Evolutionary conservation across 75 land plant species (phyloP).

Genomic region (Chamaecyparis obtusa): DNA sequence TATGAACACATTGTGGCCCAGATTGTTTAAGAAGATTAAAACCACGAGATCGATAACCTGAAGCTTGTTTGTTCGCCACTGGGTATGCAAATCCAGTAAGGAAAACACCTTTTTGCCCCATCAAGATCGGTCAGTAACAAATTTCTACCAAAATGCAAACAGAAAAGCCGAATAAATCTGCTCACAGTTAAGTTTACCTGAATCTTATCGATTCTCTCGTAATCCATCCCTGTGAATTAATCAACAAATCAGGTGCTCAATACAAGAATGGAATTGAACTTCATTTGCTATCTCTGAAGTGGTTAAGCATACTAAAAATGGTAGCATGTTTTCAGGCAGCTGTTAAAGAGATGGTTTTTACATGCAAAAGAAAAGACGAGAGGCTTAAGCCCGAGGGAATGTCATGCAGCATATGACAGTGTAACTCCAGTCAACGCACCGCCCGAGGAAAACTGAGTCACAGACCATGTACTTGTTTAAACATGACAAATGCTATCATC

Average conservation of each 20-base stretch:
- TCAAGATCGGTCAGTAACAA: neutral
- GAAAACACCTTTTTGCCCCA: neutral
- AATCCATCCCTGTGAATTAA: constrained; percentile 15
- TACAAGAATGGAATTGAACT: neutral
- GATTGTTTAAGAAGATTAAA: neutral
- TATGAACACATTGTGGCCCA: too few species aligned
- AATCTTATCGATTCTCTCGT: constrained; percentile 24
- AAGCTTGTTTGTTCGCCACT: neutral
- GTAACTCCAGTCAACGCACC: constrained; percentile 11
- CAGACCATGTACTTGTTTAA: neutral
- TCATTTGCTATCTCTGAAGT: too few species aligned
- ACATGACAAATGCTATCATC: constrained; percentile 4
- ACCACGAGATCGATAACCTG: neutral
- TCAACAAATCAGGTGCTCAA: neutral
- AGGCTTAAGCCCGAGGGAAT: neutral
- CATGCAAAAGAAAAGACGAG: neutral
- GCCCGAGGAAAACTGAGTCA: neutral
- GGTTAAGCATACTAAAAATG: neutral
- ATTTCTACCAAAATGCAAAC: neutral
- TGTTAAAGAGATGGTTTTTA: neutral
- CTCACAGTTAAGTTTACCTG: constrained; percentile 1
- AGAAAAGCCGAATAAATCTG: neutral
- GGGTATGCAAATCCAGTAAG: neutral
- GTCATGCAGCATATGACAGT: neutral
- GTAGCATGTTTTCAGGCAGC: neutral